Evolutionary conservation across 1,284 basidiomycete genomes (phyloP), one percentile per base, ranked within the genome.

Genomic region (Caloboletus firmus): DNA sequence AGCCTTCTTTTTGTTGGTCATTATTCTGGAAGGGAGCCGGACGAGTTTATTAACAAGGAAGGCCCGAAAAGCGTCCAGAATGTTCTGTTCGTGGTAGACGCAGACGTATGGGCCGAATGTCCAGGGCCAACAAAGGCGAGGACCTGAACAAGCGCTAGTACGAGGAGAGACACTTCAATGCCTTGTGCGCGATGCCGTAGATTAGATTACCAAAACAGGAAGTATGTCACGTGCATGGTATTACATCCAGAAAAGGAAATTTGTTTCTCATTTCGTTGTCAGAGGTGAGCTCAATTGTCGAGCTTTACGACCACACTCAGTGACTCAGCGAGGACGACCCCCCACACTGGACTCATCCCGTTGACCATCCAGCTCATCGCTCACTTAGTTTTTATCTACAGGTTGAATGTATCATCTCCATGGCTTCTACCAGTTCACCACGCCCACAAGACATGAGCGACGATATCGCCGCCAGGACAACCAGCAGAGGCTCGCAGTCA

Each of bases 1-100:
- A 10, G 69, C 64, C 47, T 62, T 72, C 60, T 76, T 74, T 60
- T 76, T 77, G 60, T 70, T 72, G 5, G 67, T 64, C 75, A 76
- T 77, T 52, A 46, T 61, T 9, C 36, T 26, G 50, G 32, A 51
- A 26, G 37, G 24, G 11, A 51, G 37, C 12, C 36, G 36, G 18
- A 48, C 28, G 31, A 45, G n/a, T 45, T 45, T 59, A 6, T 44
- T 17, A 20, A 45, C 7, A 42, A 65, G 6, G 8, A 58, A 49
- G 0, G 45, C 30, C 42, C 43, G 43, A 32, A 64, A 36, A 47
- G 45, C 22, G 45, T 52, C 51, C 60, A 65, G 57, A 52, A 41
- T 52, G 49, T 8, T 37, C 22, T n/a, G n/a, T 11, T 35, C 9
- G 28, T 11, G 17, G 43, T 44, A 22, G 34, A 18, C 12, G 24